A percentile compares a stretch with the other conserved stretches of the same genome.
Evolutionary conservation across 352 stramenopile genomes (phyloP).

Genomic region (Globisporangium cederbergense): DNA sequence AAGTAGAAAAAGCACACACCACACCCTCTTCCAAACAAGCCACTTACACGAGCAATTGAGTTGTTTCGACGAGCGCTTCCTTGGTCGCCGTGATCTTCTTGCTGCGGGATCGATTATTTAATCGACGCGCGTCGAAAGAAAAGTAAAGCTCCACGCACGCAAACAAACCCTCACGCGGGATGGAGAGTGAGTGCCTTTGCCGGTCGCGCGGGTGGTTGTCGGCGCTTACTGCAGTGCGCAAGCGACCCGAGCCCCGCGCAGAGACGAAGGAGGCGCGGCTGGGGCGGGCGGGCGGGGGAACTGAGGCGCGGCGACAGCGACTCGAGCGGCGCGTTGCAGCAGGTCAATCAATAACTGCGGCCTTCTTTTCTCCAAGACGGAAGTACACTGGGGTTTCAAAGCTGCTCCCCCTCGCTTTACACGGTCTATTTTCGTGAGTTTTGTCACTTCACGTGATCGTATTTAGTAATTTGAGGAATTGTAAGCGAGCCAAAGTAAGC

Average conservation of each 20-base stretch:
- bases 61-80: too few species aligned
- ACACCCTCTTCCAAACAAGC: not conserved
- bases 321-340: slow-evolving; percentile 6
- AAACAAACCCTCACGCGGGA: not conserved
- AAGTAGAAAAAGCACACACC: not conserved
- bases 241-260: slow-evolving; percentile 9
- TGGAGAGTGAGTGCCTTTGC: not conserved
- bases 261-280: slow-evolving; percentile 4
- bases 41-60: not conserved
- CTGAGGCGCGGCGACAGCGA: slow-evolving; percentile 4
- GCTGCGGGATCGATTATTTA: not conserved
- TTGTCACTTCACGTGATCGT: not conserved
- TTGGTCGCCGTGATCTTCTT: not conserved
- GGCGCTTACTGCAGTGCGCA: not conserved
- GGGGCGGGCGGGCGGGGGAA: slow-evolving; percentile 2
- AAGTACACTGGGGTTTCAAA: not conserved
- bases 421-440: not conserved
- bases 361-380: not conserved
- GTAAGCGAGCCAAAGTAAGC: not conserved
- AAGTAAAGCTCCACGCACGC: not conserved
- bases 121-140: slow-evolving; percentile 1
- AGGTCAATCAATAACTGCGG: slow-evolving; percentile 12
- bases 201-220: not conserved
- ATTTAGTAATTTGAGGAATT: not conserved
- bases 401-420: not conserved